phyloP scores from a whole-genome alignment of 495 filamentous ascomycete species.

The Penicillium arizonense region DNA sequence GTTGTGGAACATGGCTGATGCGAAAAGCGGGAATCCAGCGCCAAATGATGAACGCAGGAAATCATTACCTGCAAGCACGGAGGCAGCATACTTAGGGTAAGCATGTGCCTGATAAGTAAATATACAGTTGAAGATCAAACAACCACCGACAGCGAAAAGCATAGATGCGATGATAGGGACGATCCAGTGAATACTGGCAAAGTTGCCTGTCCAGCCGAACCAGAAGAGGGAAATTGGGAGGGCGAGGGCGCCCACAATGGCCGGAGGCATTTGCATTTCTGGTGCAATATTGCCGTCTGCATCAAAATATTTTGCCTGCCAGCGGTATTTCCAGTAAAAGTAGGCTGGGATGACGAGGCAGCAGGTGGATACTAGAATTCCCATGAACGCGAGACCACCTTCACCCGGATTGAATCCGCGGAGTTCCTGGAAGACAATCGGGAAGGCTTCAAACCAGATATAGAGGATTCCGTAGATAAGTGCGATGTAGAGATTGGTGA shows the following conservation, averaged over 20 bases:
- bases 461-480: constrained; percentile 55
- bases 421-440: constrained; percentile 48
- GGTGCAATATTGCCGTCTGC: constrained; percentile 26
- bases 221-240: constrained; percentile 57
- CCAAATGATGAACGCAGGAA: constrained; percentile 48
- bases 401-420: constrained; percentile 48
- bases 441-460: constrained; percentile 59
- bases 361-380: constrained; percentile 41
- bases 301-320: constrained; percentile 40
- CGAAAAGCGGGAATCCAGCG: constrained; percentile 50
- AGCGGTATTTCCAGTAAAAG: constrained; percentile 43
- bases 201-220: constrained; percentile 59
- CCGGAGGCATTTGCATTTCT: constrained; percentile 51
- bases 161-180: constrained; percentile 55
- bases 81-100: constrained; percentile 45
- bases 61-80: constrained; percentile 51
- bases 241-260: constrained; percentile 44
- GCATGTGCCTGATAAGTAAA: constrained; percentile 47
- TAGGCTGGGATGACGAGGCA: constrained; percentile 41
- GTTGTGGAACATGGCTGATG: constrained; percentile 50
- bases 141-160: constrained; percentile 52
- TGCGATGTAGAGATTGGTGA: constrained; percentile 53
- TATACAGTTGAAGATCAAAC: constrained; percentile 55
- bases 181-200: constrained; percentile 54
- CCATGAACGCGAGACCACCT: constrained; percentile 50